Evolutionary conservation across 352 stramenopile genomes (phyloP).

Genomic region (Globisporangium solare): DNA sequence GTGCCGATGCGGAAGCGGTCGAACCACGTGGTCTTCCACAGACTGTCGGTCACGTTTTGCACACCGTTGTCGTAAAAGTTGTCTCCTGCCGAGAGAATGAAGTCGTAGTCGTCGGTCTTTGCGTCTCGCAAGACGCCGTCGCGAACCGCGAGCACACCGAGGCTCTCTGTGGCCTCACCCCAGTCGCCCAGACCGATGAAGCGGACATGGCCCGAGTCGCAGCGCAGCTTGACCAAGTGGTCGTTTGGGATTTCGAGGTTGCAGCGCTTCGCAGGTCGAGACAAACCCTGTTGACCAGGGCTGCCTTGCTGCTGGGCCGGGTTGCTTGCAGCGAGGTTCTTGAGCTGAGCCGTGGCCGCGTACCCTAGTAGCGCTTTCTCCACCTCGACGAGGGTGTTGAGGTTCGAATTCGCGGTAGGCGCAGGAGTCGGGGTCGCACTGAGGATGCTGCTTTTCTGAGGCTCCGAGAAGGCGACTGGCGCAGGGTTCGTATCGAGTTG

Average conservation of each 20-base stretch:
- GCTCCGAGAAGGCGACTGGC: background rate
- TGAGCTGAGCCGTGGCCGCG: background rate
- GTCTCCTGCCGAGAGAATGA: conserved; percentile 33
- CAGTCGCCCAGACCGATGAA: conserved; percentile 35
- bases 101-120: conserved; percentile 24
- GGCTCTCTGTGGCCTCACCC: conserved; percentile 23
- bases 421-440: background rate
- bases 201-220: conserved; percentile 19
- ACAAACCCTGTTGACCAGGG: background rate
- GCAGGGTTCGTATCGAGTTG: background rate
- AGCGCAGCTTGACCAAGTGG: conserved; percentile 11
- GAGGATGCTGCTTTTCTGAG: background rate
- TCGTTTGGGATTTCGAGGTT: conserved; percentile 7
- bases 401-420: background rate
- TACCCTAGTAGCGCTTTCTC: background rate
- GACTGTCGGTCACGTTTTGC: conserved; percentile 19
- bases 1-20: conserved; percentile 28
- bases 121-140: conserved; percentile 23
- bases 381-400: background rate
- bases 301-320: background rate
- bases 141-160: conserved; percentile 25
- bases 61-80: conserved; percentile 44
- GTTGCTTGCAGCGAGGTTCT: background rate
- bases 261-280: conserved; percentile 8
- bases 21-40: conserved; percentile 28